A percentile compares a stretch with the other conserved stretches of the same genome.
These are phyloP conservation scores for Kwoniella dejecticola DNA, from an alignment of 768 basidiomycete genomes.

Conservation along the genomic window DNA sequence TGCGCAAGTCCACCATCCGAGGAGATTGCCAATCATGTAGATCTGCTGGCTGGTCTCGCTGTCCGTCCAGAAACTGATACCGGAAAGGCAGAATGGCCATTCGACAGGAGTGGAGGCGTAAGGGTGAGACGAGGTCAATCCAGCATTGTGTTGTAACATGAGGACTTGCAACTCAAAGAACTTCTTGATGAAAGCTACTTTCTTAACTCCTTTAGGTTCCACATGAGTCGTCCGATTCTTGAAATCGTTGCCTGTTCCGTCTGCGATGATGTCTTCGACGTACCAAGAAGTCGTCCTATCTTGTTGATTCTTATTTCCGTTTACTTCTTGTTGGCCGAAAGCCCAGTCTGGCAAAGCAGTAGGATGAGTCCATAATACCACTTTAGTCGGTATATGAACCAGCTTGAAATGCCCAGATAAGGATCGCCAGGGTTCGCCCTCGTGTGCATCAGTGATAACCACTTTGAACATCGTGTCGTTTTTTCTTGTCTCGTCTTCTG, in stretches of 20 bases:
- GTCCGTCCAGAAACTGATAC: slow-evolving; percentile 97
- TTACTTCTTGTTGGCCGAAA: slow-evolving; percentile 94
- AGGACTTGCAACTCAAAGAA: slow-evolving; percentile 88
- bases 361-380: slow-evolving; percentile 89
- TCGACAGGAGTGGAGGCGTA: slow-evolving; percentile 95
- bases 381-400: slow-evolving; percentile 82
- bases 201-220: slow-evolving; percentile 70
- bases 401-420: slow-evolving; percentile 92
- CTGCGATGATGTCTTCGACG: slow-evolving; percentile 75
- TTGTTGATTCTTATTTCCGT: slow-evolving; percentile 87
- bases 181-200: slow-evolving; percentile 89
- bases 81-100: slow-evolving; percentile 95
- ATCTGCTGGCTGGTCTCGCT: slow-evolving; percentile 83
- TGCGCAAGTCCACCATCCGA: slow-evolving; percentile 93
- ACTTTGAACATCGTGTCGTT: slow-evolving; percentile 90
- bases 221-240: slow-evolving; percentile 62
- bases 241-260: slow-evolving; percentile 65
- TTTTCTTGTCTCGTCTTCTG: slow-evolving; percentile 72
- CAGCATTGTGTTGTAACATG: slow-evolving; percentile 99
- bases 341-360: slow-evolving; percentile 89
- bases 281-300: slow-evolving; percentile 88
- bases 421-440: slow-evolving; percentile 85
- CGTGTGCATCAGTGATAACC: slow-evolving; percentile 68
- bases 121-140: slow-evolving; percentile 93
- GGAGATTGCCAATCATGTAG: slow-evolving; percentile 90